Evolutionary conservation across 108 stramenopile genomes (phyloP).

Genomic region (Asterionellopsis glacialis): DNA sequence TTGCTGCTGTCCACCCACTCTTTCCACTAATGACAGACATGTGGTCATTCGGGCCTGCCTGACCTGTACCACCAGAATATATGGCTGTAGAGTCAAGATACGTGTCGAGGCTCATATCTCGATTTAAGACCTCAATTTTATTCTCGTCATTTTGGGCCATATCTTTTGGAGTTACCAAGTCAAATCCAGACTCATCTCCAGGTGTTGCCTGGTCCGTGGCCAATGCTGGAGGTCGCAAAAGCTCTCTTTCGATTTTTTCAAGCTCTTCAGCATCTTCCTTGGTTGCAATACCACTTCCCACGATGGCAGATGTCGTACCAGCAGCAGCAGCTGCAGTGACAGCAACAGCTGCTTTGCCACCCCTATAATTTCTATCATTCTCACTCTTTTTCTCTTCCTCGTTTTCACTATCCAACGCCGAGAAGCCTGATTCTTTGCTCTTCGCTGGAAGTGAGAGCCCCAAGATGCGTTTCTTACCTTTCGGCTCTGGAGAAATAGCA

Average conservation of each 20-base stretch:
- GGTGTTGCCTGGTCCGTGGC: no score
- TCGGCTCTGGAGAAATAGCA: no score
- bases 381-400: slow-evolving; percentile 15
- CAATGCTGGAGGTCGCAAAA: background rate
- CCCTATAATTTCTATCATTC: slow-evolving; percentile 14
- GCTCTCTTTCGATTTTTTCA: background rate
- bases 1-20: slow-evolving; percentile 34
- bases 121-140: slow-evolving; percentile 4
- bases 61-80: slow-evolving; percentile 11
- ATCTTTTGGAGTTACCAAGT: background rate
- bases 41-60: slow-evolving; percentile 14
- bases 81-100: slow-evolving; percentile 34
- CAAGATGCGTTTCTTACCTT: no score
- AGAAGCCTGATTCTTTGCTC: no score
- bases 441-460: no score
- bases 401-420: slow-evolving; percentile 2
- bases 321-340: no score
- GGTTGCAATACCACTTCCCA: no score
- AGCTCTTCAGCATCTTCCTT: no score
- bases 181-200: background rate
- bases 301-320: no score
- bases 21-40: slow-evolving; percentile 30
- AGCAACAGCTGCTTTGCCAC: slow-evolving; percentile 1
- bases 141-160: background rate
- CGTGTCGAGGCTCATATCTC: slow-evolving; percentile 23